Evolutionary conservation across 495 filamentous ascomycete species (phyloP).

Genomic region (Neurospora sp.): DNA sequence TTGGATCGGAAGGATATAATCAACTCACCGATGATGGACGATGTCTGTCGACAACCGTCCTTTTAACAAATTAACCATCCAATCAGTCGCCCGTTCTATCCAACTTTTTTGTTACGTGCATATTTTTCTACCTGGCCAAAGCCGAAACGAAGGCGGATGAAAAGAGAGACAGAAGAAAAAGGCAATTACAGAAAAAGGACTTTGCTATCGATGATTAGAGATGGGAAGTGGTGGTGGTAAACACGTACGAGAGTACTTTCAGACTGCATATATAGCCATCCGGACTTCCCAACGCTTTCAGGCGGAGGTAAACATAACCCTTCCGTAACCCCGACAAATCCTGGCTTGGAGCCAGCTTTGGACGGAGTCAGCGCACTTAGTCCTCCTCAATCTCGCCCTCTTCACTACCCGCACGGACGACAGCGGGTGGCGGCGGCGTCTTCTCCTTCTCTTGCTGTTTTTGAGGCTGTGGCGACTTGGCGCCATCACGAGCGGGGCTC

Average conservation of each 20-base stretch:
- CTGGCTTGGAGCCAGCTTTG: background rate
- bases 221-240: background rate
- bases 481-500: slow-evolving; percentile 33
- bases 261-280: background rate
- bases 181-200: background rate
- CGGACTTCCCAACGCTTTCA: background rate
- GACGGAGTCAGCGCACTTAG: slow-evolving; percentile 22
- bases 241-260: background rate
- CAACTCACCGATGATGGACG: background rate
- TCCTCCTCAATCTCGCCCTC: slow-evolving; percentile 98
- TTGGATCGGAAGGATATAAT: background rate
- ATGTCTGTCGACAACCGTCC: background rate
- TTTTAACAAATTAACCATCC: background rate
- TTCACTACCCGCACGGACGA: slow-evolving; percentile 77
- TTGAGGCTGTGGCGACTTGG: slow-evolving; percentile 43
- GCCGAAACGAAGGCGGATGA: background rate
- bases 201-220: slow-evolving; percentile 1
- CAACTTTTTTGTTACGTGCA: background rate
- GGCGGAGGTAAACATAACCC: background rate
- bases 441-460: slow-evolving; percentile 49
- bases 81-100: background rate
- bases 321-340: background rate
- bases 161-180: background rate
- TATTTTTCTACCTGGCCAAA: background rate
- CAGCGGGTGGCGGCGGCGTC: slow-evolving; percentile 38